Percentiles rank a stretch among this genome's conserved stretches.
phyloP scores from a whole-genome alignment of 1,284 basidiomycete species.

The Melampsora americana region DNA sequence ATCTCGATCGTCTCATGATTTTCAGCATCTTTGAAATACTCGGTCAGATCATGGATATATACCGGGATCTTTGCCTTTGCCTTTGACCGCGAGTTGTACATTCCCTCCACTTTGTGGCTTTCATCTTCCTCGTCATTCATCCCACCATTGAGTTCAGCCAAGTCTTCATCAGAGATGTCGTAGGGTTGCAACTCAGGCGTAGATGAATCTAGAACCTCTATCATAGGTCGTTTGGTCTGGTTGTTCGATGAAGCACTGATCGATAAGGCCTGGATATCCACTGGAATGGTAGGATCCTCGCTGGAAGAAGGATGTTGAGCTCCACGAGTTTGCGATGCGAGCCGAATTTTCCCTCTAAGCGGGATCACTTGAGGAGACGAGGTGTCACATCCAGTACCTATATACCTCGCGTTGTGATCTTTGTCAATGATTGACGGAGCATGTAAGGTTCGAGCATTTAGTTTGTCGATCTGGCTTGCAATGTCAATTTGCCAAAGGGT shows the following conservation, averaged over 20 bases:
- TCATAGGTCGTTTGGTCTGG: slow-evolving; percentile 6
- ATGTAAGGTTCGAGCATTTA: neutral
- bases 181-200: slow-evolving; percentile 15
- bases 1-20: slow-evolving; percentile 14
- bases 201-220: slow-evolving; percentile 21
- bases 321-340: neutral
- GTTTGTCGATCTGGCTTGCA: neutral
- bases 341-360: neutral
- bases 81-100: slow-evolving; percentile 11
- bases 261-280: neutral
- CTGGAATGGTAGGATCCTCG: neutral
- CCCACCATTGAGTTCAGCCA: slow-evolving; percentile 13
- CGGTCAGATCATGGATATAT: slow-evolving; percentile 13
- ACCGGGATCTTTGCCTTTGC: slow-evolving; percentile 3
- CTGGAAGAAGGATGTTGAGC: neutral
- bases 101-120: neutral
- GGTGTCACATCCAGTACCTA: neutral
- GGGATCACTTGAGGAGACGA: neutral
- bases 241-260: neutral
- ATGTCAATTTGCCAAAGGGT: neutral
- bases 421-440: neutral
- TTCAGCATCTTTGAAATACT: slow-evolving; percentile 30
- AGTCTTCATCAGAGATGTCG: slow-evolving; percentile 27
- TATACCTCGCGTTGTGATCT: neutral
- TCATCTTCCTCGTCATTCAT: neutral